Conservation (phyloP, 2,329 filamentous ascomycete genomes). For the Aspergillus thermomutatus region DNA sequence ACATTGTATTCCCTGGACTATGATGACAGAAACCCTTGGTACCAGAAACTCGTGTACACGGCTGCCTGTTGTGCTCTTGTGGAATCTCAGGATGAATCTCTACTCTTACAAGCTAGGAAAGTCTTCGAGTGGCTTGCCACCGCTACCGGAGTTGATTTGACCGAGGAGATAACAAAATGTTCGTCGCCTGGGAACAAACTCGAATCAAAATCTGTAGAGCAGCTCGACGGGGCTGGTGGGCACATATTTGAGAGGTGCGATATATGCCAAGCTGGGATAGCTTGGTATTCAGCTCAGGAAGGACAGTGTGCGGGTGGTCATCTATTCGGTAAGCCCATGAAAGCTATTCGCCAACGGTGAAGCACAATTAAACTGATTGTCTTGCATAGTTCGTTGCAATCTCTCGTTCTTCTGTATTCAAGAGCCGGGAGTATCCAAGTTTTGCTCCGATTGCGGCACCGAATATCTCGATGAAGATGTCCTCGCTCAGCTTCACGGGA, state of each 20-base stretch:
- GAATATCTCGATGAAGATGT: conserved; percentile 48
- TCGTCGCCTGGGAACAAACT: conserved; percentile 12
- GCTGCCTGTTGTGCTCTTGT: conserved; percentile 36
- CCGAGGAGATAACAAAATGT: conserved; percentile 31
- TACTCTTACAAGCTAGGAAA: conserved; percentile 23
- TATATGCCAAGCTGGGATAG: conserved; percentile 49
- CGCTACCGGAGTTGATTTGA: conserved; percentile 28
- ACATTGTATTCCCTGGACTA: conserved; percentile 24
- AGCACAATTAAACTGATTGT: conserved; percentile 7
- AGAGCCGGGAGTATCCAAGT: conserved; percentile 51
- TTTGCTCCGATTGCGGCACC: conserved; percentile 51
- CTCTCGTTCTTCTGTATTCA: conserved; percentile 56
- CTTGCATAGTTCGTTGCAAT: conserved; percentile 47
- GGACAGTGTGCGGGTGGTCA: conserved; percentile 52
- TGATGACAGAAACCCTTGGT: conserved; percentile 17
- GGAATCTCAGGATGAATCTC: conserved; percentile 17
- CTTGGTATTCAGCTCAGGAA: conserved; percentile 45
- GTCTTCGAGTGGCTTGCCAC: conserved; percentile 26
- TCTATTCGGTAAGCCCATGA: conserved; percentile 43
- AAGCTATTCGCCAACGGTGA: background rate
- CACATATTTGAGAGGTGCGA: conserved; percentile 49
- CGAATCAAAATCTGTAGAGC: conserved; percentile 20
- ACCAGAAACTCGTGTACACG: conserved; percentile 33
- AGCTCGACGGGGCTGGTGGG: conserved; percentile 19
- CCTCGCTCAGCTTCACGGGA: conserved; percentile 16